These are phyloP conservation scores for Lablab purpureus DNA, from an alignment of 306 rosid genomes.

Conservation along the genomic window DNA sequence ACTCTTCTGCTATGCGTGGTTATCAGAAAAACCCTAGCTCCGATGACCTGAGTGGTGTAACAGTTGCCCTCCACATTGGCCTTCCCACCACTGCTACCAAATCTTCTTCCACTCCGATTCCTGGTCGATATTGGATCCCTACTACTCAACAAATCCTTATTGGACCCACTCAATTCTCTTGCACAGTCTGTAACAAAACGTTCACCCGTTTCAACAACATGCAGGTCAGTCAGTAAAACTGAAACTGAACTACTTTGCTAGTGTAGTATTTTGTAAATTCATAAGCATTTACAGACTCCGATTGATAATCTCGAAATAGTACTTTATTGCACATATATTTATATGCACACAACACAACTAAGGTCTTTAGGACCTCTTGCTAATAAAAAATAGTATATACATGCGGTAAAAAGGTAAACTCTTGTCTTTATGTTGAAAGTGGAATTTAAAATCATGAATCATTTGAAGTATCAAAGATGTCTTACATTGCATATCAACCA, in stretches of 20 bases:
- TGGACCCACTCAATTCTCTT: conserved; percentile 79
- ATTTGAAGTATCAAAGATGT: neutral
- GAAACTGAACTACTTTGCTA: neutral
- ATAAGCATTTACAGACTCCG: neutral
- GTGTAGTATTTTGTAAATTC: neutral
- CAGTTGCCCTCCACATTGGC: conserved; percentile 71
- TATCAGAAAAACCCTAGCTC: conserved; percentile 42
- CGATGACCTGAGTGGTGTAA: conserved; percentile 45
- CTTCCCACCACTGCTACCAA: conserved; percentile 45
- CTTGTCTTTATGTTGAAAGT: neutral
- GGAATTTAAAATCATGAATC: neutral
- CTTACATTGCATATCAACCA: neutral
- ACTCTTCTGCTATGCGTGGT: neutral
- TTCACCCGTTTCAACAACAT: conserved; percentile 83
- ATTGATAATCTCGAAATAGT: neutral
- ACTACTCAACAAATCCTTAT: conserved; percentile 75
- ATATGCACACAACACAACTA: neutral
- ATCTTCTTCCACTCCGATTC: conserved; percentile 6
- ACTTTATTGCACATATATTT: neutral
- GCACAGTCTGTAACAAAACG: conserved; percentile 75
- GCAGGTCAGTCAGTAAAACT: conserved; percentile 55
- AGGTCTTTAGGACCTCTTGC: neutral
- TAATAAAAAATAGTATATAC: neutral
- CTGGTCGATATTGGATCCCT: conserved; percentile 74
- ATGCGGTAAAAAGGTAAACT: neutral